phyloP scores from a whole-genome alignment of 2,329 filamentous ascomycete genomes.

The Fusarium annulatum region DNA sequence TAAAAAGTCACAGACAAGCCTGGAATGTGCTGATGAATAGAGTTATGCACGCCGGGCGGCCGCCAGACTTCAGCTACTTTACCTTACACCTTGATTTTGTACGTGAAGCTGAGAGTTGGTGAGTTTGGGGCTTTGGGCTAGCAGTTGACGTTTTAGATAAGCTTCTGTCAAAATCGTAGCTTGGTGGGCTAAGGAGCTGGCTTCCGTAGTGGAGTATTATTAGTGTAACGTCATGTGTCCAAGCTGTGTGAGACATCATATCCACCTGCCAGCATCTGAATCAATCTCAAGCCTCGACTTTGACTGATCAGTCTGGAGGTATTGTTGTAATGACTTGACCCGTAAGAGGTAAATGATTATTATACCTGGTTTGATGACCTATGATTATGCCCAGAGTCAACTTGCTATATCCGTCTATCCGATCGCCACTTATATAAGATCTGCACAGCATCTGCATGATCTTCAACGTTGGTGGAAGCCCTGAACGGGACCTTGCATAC shows the following conservation, averaged over 20 bases:
- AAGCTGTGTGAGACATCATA: neutral
- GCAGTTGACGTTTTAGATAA: neutral
- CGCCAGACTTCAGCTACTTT: neutral
- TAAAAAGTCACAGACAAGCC: neutral
- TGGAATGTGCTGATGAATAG: neutral
- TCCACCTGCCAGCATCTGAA: neutral
- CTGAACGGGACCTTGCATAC: constrained; percentile 2
- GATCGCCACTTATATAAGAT: neutral
- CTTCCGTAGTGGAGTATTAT: neutral
- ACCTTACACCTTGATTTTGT: neutral
- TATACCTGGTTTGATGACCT: neutral
- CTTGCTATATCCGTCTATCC: neutral
- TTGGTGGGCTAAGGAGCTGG: neutral
- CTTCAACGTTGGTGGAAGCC: neutral
- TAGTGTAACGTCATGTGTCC: neutral
- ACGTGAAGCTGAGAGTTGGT: neutral
- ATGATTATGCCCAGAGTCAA: neutral
- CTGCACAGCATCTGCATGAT: neutral
- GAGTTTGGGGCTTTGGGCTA: neutral
- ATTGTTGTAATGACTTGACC: rapidly evolving
- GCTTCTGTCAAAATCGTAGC: constrained; percentile 8
- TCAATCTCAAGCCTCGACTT: neutral
- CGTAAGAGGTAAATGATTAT: neutral
- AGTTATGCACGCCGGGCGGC: neutral
- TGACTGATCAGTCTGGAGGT: no score